Evolutionary conservation across 2,329 filamentous ascomycete species (phyloP).

Genomic region (Fusarium incarnatum): DNA sequence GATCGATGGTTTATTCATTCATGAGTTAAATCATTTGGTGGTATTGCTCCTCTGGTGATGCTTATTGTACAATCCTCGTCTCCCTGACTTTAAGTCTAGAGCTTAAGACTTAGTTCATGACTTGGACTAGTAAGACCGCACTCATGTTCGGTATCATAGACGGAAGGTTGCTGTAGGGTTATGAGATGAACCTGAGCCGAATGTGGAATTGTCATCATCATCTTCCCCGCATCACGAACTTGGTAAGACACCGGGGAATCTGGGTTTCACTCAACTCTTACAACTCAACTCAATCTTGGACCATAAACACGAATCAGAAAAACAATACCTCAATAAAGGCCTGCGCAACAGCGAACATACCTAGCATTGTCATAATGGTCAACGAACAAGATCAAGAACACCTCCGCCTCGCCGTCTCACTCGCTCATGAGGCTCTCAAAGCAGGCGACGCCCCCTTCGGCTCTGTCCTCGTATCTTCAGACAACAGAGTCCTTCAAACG

Average conservation of each 20-base stretch:
- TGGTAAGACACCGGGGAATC: background rate
- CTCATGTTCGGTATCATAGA: background rate
- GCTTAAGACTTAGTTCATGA: background rate
- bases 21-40: background rate
- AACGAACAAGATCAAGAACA: conserved; percentile 25
- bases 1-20: background rate
- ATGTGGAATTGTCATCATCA: conserved; percentile 6
- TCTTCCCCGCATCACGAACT: conserved; percentile 33
- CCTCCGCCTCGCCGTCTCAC: conserved; percentile 43
- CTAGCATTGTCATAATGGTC: conserved; percentile 9
- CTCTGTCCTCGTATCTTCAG: conserved; percentile 50
- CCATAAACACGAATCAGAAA: background rate
- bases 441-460: conserved; percentile 54
- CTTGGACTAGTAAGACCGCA: background rate
- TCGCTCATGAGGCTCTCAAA: conserved; percentile 53
- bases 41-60: background rate
- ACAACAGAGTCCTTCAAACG: conserved; percentile 45
- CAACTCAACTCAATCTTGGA: background rate
- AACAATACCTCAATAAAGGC: background rate
- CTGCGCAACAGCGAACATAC: background rate
- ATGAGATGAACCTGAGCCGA: background rate
- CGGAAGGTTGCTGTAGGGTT: background rate
- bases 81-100: background rate
- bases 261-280: background rate
- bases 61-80: background rate